Evolutionary conservation across 345 rosid genomes (phyloP).

Genomic region (Turnera subulata): DNA sequence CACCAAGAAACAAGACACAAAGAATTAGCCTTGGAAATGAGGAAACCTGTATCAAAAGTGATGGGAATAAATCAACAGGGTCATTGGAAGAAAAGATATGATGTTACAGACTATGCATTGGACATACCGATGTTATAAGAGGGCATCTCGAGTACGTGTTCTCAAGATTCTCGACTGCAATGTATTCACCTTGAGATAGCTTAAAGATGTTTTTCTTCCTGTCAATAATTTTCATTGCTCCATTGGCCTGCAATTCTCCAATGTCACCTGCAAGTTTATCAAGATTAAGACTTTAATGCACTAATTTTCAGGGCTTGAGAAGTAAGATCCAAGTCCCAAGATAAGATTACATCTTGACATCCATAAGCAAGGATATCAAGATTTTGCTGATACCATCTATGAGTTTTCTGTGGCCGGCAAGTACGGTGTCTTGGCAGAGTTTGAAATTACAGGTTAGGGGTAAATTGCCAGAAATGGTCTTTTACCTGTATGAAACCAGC

Average conservation of each 20-base stretch:
- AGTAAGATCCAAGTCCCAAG: too few relatives aligned
- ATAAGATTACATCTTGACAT: too few relatives aligned
- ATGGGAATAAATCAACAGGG: too few relatives aligned
- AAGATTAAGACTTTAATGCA: conserved; percentile 10
- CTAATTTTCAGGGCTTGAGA: too few relatives aligned
- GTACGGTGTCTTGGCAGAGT: too few relatives aligned
- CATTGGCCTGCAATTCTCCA: conserved; percentile 85
- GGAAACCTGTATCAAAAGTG: too few relatives aligned
- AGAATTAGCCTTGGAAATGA: background rate
- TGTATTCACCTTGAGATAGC: conserved; percentile 94
- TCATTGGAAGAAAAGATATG: too few relatives aligned
- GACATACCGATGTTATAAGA: conserved; percentile 58
- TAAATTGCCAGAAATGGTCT: background rate
- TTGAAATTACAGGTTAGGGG: background rate
- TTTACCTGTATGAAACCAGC: conserved; percentile 96
- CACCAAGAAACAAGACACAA: background rate
- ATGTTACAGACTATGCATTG: background rate
- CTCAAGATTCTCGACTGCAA: conserved; percentile 86
- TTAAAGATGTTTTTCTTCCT: conserved; percentile 94
- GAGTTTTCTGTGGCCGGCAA: too few relatives aligned
- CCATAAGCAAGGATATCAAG: too few relatives aligned
- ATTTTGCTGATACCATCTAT: too few relatives aligned
- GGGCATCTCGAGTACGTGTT: conserved; percentile 71
- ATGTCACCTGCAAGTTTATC: conserved; percentile 58
- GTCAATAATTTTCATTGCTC: conserved; percentile 87